Evolutionary conservation across 257 asterid genomes (phyloP), one percentile per base, ranked within the genome.

Genomic region (Nicotiana attenuata): DNA sequence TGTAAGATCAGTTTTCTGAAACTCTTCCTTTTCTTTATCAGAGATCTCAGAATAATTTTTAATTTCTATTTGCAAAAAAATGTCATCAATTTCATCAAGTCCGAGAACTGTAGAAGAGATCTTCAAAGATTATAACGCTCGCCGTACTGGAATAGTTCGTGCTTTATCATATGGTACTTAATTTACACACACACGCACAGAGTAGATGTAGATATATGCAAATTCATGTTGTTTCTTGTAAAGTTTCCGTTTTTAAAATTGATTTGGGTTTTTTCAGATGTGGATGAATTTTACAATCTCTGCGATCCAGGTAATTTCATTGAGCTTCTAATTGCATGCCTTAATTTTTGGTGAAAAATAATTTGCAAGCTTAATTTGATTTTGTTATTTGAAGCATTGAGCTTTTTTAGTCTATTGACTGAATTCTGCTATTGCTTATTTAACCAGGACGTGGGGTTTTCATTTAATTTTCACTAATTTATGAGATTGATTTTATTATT

Each of bases 91-190:
- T 78, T 88, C 97, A 80, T 90, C 97, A 41, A 90, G 92, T 65
- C 97, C 97, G n/a, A 92, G 94, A 83, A 92, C 93, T 78, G 98
- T 95, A 7, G 98, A 95, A 87, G 98, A 95, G 92, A 95, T 95
- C 97, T 95, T 91, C 92, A 95, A 93, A 84, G 98, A 95, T 90
- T 93, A 85, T 91, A 89, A 91, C 85, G 91, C 93, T 82, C 97
- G 98, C 38, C 95, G 97, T 66, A 68, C 92, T 84, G 97, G 97
- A 84, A 91, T 95, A 50, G 84, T 93, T 84, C 98, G 97, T 20
- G 98, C 98, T 86, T 87, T 95, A 83, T 91, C 97, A 81, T 56
- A 83, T 52, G 97, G 98, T 94, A 89, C 85, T 81, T 76, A 20
- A 9, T 28, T 60, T 29, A 64, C 38, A 64, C n/a, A 26, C 41